Percentiles rank a stretch among this genome's conserved stretches.
Conservation (phyloP, 306 rosid genomes). For the Rubus parviflorus region DNA sequence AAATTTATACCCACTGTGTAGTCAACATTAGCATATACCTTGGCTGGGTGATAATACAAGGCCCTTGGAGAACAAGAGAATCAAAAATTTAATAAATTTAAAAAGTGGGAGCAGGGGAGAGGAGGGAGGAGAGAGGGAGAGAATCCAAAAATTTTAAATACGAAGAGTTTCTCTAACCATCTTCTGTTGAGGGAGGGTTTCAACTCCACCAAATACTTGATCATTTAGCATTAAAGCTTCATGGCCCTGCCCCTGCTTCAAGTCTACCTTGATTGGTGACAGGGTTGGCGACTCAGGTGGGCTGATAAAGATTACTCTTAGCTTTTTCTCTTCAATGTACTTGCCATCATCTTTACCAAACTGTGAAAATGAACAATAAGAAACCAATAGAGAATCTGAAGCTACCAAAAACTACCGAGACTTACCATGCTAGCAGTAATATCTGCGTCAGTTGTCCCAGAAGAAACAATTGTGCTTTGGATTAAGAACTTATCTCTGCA, state of each 20-base stretch:
- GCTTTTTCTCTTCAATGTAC: slow-evolving; percentile 72
- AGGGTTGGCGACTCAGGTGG: slow-evolving; percentile 57
- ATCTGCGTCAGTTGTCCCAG: slow-evolving; percentile 56
- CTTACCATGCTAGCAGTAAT: slow-evolving; percentile 75
- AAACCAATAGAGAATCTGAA: slow-evolving; percentile 22
- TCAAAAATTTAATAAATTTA: slow-evolving; percentile 11
- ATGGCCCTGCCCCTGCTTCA: slow-evolving; percentile 43
- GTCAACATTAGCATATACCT: background rate
- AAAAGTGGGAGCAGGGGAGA: background rate
- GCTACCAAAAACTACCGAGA: slow-evolving; percentile 27
- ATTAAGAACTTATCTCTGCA: slow-evolving; percentile 92
- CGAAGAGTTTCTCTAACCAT: slow-evolving; percentile 52
- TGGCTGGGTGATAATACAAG: background rate
- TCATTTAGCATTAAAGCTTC: slow-evolving; percentile 31
- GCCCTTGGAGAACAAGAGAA: slow-evolving; percentile 3
- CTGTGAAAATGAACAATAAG: slow-evolving; percentile 42
- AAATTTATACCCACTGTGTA: background rate
- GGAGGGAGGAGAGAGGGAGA: background rate
- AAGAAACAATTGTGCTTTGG: slow-evolving; percentile 69
- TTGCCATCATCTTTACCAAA: slow-evolving; percentile 63
- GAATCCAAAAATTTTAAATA: slow-evolving; percentile 10
- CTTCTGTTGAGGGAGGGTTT: slow-evolving; percentile 29
- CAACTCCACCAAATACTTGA: slow-evolving; percentile 35
- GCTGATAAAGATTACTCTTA: slow-evolving; percentile 65
- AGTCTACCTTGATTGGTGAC: slow-evolving; percentile 55